Base-by-base conservation (phyloP, 768 basidiomycete genomes). In the Leccinum ochraceum region DNA sequence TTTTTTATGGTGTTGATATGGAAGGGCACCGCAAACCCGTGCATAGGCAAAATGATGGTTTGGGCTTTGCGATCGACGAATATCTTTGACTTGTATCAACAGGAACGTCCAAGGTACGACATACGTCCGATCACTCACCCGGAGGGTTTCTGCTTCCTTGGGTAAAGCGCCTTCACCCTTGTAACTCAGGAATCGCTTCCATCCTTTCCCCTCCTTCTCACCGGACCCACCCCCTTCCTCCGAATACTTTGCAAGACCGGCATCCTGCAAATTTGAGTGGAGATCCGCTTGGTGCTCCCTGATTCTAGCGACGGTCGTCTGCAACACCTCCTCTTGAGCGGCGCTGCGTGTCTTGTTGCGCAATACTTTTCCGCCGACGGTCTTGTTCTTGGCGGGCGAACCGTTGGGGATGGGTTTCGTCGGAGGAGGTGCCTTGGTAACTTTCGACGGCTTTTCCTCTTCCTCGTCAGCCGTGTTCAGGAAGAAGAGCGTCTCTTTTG, bases 1-100 rank as follows among this genome's bases (percentile, higher is more conserved):
- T 96, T 98, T 78, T 99, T 98, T 64, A 99, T 94, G 2, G 94
- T 94, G 70, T 96, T 96, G 76, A 98, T 95, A 71, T 99, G 97
- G 81, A 96, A 98, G 0, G 96, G 95, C 0, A 96, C 95, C 0
- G 95, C 94, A 67, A 90, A 98, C 3, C 97, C 97, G 68, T 98
- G 86, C 64, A 98, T 88, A 16, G 97, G 97, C 4, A 98, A 75
- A 51, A 98, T 84, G 55, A 98, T 88, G 0, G 95, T 93, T 62
- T 91, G 87, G 16, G 90, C 85, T 71, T 94, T 94, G 66, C 92
- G 87, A 71, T 99, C 97, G 28, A 98, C 91, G 63, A 82, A 85
- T 58, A 99, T 92, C 95, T 98, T 66, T 7, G 42, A 59, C 32
- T 20, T 24, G 9, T 22, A 58, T 67, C 49, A 63, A 56, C 34